Base-by-base conservation (phyloP, 1,139 yeast genomes). In the Pichia sorboxylosa region DNA sequence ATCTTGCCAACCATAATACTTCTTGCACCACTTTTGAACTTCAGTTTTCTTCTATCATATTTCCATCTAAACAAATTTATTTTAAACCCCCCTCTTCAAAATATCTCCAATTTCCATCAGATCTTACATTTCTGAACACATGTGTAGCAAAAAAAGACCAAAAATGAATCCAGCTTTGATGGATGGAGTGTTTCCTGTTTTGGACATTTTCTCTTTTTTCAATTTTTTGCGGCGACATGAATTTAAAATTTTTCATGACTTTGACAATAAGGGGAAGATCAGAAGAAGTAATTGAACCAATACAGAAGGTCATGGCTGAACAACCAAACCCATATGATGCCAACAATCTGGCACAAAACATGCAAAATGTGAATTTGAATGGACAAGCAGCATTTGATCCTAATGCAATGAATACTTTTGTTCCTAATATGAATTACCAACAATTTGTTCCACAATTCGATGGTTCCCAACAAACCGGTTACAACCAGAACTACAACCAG, bases 291-390 rank as follows among this genome's bases (percentile, higher is more conserved):
- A 25, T 25, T n/a, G n/a, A n/a, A n/a, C n/a, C n/a, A n/a, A n/a
- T n/a, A n/a, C 8, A 20, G 22, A 9, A 19, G n/a, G 21, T 17
- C 10, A 30, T 69, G 76, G 64, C 75, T 34, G 69, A 65, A 17
- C 33, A 32, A 14, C 38, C 43, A 26, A 39, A 43, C 19, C 51
- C 61, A 40, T 58, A 58, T 51, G 64, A 58, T 46, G 63, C 64
- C 41, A 74, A 74, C 45, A 63, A 73, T 38, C 58, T 75, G 61
- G 58, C 71, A 33, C 64, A 70, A 43, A 72, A 70, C 49, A 57
- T 76, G 48, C 69, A 67, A 42, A 66, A 71, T 45, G 42, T 47
- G 36, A 49, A 47, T 41, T 42, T 54, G 38, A 48, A 43, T 19
- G 31, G 25, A 20, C 51, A 52, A 39, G 48, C 47, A 27, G 54